Evolutionary conservation across 1,139 yeast species (phyloP), one percentile per base, ranked within the genome.

Genomic region (Debaryomyces singareniensis): DNA sequence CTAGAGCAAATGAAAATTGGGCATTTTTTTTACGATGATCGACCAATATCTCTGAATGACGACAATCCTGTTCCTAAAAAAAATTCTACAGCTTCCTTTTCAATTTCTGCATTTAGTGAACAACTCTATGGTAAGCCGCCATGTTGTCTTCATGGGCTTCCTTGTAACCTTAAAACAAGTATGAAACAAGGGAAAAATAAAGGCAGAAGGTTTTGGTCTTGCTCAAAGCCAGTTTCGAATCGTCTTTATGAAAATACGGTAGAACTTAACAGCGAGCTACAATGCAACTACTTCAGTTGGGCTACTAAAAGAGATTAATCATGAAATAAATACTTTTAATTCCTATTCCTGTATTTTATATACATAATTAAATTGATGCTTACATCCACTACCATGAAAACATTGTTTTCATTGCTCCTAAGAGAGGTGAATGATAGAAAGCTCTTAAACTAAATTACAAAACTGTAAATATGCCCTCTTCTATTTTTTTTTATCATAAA

Each of bases 151-250:
- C 84, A 77, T 43, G 58, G 63, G 3, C 63, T 67, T 29, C 55
- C 59, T 3, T 69, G 81, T 29, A 54, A 65, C 10, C 40, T 76
- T 30, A 62, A 70, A 41, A 71, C 78, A 2, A 52, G 61, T 37
- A 66, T 76, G 1, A 65, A 54, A 36, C 69, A 68, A 3, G 40
- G 48, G 5, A 60, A 51, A 29, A 64, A 59, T 37, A 74, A 61
- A 34, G 83, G 83, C 0, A 64, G 55, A 34, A 72, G 67, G 41
- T 78, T 76, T 40, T 78, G 83, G 84, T 65, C 75, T 24, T 78
- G 85, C 44, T 40, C 61, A 0, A 54, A 59, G 35, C 33, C 25
- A 23, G 28, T 5, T 13, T 13, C 24, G 6, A 13, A 11, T 6
- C 12, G 14, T 13, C 32, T 28, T 7, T 25, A 28, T 5, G 35